These are phyloP conservation scores for Cutaneotrichosporon mucoides DNA, from an alignment of 1,284 basidiomycete species.

Conservation along the genomic window DNA sequence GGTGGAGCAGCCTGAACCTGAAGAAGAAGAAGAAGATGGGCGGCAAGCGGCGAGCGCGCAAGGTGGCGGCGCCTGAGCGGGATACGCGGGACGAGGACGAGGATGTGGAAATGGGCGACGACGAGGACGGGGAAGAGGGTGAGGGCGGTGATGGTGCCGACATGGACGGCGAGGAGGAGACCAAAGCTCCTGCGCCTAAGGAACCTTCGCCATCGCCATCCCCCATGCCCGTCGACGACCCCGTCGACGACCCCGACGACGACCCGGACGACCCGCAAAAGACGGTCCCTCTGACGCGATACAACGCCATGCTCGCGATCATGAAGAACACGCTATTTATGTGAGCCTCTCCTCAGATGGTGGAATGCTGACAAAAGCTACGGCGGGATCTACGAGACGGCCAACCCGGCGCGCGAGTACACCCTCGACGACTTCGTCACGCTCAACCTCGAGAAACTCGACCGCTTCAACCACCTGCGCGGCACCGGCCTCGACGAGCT, in stretches of 20 bases:
- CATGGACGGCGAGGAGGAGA: slow-evolving; percentile 4
- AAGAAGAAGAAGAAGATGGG: slow-evolving; percentile 56
- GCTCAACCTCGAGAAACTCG: slow-evolving; percentile 76
- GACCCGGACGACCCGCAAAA: slow-evolving; percentile 60
- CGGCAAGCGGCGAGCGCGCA: slow-evolving; percentile 35
- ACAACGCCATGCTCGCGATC: slow-evolving; percentile 87
- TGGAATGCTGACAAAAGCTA: slow-evolving; percentile 55
- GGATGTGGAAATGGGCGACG: no score
- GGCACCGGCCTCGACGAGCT: slow-evolving; percentile 62
- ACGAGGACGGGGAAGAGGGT: slow-evolving; percentile 22
- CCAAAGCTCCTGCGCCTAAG: slow-evolving; percentile 9
- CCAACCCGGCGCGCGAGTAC: slow-evolving; percentile 64
- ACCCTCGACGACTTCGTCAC: slow-evolving; percentile 79
- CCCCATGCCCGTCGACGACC: no score
- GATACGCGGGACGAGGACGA: no score
- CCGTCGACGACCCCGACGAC: no score
- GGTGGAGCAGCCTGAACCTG: slow-evolving; percentile 73
- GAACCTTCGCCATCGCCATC: no score
- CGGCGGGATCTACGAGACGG: slow-evolving; percentile 79
- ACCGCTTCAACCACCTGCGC: slow-evolving; percentile 67
- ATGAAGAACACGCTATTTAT: slow-evolving; percentile 81
- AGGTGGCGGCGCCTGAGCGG: slow-evolving; percentile 7
- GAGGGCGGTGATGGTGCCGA: no score
- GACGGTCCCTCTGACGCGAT: slow-evolving; percentile 70
- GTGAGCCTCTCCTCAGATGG: slow-evolving; percentile 50